These are phyloP conservation scores for Ensete ventricosum DNA, from an alignment of 176 grass and related monocot species.

Conservation along the genomic window DNA sequence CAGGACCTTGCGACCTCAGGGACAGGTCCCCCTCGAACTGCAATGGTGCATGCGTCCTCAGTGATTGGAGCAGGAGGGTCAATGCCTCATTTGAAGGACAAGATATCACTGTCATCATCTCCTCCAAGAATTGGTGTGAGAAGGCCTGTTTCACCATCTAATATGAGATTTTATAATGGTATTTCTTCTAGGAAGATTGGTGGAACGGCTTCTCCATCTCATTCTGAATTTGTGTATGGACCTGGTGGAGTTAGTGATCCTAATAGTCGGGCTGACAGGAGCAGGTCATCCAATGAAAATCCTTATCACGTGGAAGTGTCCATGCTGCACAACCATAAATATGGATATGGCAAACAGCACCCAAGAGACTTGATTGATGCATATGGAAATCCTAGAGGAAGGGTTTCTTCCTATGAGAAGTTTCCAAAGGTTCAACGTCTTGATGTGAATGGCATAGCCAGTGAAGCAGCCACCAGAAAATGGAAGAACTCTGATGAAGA, in stretches of 20 bases:
- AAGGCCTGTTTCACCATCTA: constrained; percentile 52
- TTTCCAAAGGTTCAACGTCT: constrained; percentile 61
- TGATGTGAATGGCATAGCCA: constrained; percentile 43
- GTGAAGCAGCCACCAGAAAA: constrained; percentile 39
- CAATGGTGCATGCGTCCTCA: constrained; percentile 15
- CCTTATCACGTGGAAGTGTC: constrained; percentile 5
- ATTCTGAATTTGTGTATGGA: constrained; percentile 38
- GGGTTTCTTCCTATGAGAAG: constrained; percentile 41
- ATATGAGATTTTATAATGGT: constrained; percentile 36
- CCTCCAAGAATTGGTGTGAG: constrained; percentile 25
- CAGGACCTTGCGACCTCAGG: constrained; percentile 21
- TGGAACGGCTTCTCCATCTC: constrained; percentile 40
- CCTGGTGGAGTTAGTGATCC: constrained; percentile 35
- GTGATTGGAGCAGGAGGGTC: constrained; percentile 24
- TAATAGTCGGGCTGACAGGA: constrained; percentile 35
- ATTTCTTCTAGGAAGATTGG: constrained; percentile 31
- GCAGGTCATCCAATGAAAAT: constrained; percentile 30
- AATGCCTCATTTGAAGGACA: constrained; percentile 42
- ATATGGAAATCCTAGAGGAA: constrained; percentile 81
- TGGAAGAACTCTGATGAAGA: constrained; percentile 89
- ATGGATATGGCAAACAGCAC: constrained; percentile 61
- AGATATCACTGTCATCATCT: constrained; percentile 26
- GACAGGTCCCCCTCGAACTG: constrained; percentile 20
- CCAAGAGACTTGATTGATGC: constrained; percentile 93
- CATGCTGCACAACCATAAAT: constrained; percentile 31